Percentiles rank a stretch among this genome's conserved stretches.
Evolutionary conservation across 345 rosid species (phyloP).

Genomic region (Rubroshorea leprosula): DNA sequence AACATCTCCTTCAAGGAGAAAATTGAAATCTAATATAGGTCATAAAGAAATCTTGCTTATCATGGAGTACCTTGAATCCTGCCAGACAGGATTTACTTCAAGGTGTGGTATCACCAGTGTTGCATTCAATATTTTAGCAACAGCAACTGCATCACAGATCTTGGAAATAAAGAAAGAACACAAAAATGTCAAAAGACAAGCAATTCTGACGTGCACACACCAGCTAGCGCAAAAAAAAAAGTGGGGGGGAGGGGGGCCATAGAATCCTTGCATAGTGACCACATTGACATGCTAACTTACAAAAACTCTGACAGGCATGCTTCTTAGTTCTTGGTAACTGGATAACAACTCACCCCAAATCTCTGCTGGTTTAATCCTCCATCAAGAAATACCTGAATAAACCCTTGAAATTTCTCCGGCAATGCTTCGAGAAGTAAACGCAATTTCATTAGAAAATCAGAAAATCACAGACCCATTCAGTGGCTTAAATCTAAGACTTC

Average conservation of each 20-base stretch:
- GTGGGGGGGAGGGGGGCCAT: no score
- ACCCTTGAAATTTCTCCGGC: constrained; percentile 54
- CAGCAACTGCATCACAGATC: constrained; percentile 99
- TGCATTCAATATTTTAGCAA: constrained; percentile 83
- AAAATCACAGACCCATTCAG: background rate
- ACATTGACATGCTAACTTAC: background rate
- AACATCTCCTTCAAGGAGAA: background rate
- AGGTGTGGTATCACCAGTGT: constrained; percentile 88
- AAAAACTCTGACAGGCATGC: background rate
- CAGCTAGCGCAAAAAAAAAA: no score
- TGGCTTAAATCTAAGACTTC: background rate
- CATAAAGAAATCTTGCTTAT: constrained; percentile 18
- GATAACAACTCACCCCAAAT: constrained; percentile 78
- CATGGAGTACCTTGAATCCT: constrained; percentile 79
- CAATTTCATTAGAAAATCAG: background rate
- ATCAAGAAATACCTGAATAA: constrained; percentile 88
- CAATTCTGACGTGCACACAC: background rate
- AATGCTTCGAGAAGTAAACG: constrained; percentile 38
- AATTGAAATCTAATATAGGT: background rate
- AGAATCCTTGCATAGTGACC: background rate
- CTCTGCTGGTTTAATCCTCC: constrained; percentile 98
- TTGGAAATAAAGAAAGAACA: constrained; percentile 18
- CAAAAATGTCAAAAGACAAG: background rate
- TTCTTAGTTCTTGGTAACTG: background rate
- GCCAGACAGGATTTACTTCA: constrained; percentile 98